A percentile compares a stretch with the other conserved stretches of the same genome.
Evolutionary conservation across 2,329 filamentous ascomycete genomes (phyloP).

Genomic region (Penicillium hesseltinei): DNA sequence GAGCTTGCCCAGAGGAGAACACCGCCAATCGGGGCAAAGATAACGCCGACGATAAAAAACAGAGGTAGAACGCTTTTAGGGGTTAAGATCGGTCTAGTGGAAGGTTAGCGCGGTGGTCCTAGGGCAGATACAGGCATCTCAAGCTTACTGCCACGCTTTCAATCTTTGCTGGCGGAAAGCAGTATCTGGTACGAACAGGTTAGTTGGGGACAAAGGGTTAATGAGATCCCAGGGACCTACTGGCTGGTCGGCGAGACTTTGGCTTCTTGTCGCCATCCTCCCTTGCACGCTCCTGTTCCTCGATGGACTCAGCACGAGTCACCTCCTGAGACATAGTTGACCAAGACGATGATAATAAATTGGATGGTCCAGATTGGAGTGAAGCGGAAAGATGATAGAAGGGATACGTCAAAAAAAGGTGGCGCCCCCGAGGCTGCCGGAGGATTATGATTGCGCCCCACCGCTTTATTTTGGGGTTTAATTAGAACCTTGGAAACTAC

Average conservation of each 20-base stretch:
- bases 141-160: slow-evolving; percentile 92
- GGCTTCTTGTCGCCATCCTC: slow-evolving; percentile 64
- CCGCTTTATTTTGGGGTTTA: slow-evolving; percentile 6
- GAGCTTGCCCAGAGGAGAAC: slow-evolving; percentile 81
- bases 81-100: slow-evolving; percentile 78
- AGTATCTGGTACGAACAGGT: slow-evolving; percentile 63
- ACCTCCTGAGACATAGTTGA: slow-evolving; percentile 44
- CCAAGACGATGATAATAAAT: not conserved
- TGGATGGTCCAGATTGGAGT: slow-evolving; percentile 1
- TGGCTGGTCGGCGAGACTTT: slow-evolving; percentile 89
- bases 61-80: slow-evolving; percentile 90
- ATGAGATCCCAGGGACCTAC: slow-evolving; percentile 50
- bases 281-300: slow-evolving; percentile 44
- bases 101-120: slow-evolving; percentile 16
- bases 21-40: slow-evolving; percentile 91
- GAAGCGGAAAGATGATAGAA: slow-evolving; percentile 7
- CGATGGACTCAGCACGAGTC: slow-evolving; percentile 43
- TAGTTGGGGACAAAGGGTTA: slow-evolving; percentile 1
- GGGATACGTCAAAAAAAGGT: slow-evolving; percentile 29
- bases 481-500: not conserved
- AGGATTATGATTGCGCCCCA: slow-evolving; percentile 14
- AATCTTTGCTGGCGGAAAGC: slow-evolving; percentile 95
- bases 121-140: not conserved
- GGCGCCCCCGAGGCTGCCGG: slow-evolving; percentile 20
- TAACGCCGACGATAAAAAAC: slow-evolving; percentile 85